Conservation (phyloP, 2,329 filamentous ascomycete genomes). For the Talaromyces funiculosus region DNA sequence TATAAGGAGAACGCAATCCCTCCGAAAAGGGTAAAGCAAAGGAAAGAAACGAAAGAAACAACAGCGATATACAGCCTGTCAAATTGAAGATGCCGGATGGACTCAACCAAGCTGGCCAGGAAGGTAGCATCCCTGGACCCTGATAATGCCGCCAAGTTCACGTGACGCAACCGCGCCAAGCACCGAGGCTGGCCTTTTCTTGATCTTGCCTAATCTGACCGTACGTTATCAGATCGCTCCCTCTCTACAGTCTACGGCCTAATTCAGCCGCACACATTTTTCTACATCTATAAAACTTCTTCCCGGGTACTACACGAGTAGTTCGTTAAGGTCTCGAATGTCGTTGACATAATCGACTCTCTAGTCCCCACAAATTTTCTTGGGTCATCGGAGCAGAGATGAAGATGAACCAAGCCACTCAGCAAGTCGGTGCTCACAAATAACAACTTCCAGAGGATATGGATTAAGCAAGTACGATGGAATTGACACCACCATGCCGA, state of each 20-base stretch:
- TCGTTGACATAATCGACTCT: background rate
- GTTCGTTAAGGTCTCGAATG: background rate
- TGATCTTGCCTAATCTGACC: background rate
- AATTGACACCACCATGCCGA: too few species aligned
- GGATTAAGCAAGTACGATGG: too few species aligned
- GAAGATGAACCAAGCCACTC: too few species aligned
- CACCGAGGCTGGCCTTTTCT: background rate
- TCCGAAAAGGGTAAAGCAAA: background rate
- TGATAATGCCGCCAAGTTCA: slow-evolving; percentile 1
- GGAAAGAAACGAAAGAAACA: background rate
- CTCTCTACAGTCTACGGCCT: background rate
- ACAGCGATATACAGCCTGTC: background rate
- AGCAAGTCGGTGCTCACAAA: too few species aligned
- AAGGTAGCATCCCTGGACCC: background rate
- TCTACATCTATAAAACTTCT: background rate
- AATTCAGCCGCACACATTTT: background rate
- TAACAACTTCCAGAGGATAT: too few species aligned
- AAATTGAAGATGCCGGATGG: background rate
- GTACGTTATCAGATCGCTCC: background rate
- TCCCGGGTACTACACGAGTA: background rate
- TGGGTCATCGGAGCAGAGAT: too few species aligned
- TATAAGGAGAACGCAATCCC: background rate
- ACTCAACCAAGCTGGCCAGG: background rate
- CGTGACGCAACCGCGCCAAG: slow-evolving; percentile 9
- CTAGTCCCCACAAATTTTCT: background rate